A percentile compares a stretch with the other conserved stretches of the same genome.
phyloP scores from a whole-genome alignment of 2,329 filamentous ascomycete species.

The Raffaelea albimanens region DNA sequence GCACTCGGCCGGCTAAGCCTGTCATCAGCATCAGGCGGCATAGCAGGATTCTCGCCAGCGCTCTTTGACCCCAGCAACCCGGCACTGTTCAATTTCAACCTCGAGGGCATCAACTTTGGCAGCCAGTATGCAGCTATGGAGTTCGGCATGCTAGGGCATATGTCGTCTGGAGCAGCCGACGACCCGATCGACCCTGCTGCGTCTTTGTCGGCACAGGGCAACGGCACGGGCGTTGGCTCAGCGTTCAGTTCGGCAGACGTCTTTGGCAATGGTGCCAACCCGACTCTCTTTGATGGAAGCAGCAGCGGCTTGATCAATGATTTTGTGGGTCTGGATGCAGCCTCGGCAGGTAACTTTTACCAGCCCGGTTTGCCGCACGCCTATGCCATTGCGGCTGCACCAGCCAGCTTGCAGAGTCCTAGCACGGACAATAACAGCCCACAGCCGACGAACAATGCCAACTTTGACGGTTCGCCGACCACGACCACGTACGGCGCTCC shows the following conservation, averaged over 20 bases:
- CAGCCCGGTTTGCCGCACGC: slow-evolving; percentile 56
- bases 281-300: slow-evolving; percentile 35
- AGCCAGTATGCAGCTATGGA: slow-evolving; percentile 94
- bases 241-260: slow-evolving; percentile 35
- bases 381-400: slow-evolving; percentile 54
- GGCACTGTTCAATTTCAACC: slow-evolving; percentile 88
- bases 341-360: slow-evolving; percentile 36
- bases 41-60: slow-evolving; percentile 40
- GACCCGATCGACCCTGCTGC: slow-evolving; percentile 58
- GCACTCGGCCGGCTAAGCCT: slow-evolving; percentile 35
- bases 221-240: slow-evolving; percentile 24
- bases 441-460: slow-evolving; percentile 37
- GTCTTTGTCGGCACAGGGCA: slow-evolving; percentile 28
- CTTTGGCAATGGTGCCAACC: slow-evolving; percentile 41
- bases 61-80: slow-evolving; percentile 90
- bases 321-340: slow-evolving; percentile 43
- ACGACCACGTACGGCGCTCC: slow-evolving; percentile 22
- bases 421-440: slow-evolving; percentile 57
- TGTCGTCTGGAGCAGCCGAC: slow-evolving; percentile 85
- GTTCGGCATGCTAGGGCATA: slow-evolving; percentile 92
- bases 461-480: slow-evolving; percentile 47
- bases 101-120: slow-evolving; percentile 88
- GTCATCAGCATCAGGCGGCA: slow-evolving; percentile 38
- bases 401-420: slow-evolving; percentile 53
- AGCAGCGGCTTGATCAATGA: slow-evolving; percentile 35